Evolutionary conservation across 495 filamentous ascomycete species (phyloP), one percentile per base, ranked within the genome.

Genomic region (Penicillium arizonense): DNA sequence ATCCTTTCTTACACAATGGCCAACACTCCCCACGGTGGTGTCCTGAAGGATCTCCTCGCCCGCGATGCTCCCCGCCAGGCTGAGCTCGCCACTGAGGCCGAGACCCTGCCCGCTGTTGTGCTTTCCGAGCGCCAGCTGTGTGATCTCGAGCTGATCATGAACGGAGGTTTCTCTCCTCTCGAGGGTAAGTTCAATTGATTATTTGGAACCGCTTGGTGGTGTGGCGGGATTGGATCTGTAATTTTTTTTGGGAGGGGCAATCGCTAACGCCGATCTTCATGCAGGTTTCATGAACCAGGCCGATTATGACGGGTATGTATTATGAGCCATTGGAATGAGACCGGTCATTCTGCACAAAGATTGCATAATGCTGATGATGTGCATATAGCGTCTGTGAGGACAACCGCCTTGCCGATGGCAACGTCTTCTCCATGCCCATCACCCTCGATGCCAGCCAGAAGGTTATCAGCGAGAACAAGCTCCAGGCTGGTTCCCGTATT

Each of bases 361-460:
- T 16, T 38, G 34, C 13, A 41, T 10, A 28, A 49, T 35, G 53
- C 62, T 65, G 42, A 53, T 41, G 10, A 35, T 24, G 32, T 51
- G 18, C 48, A 37, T 60, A 95, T 61, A 95, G 94, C 53, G 95
- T 98, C 59, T 91, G 96, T 56, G 84, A 85, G 65, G 82, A 94
- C 43, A 81, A 85, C 70, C 88, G 94, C 50, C 84, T 97, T 47
- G 85, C 86, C 48, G 85, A 91, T 74, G 95, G 95, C 66, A 87
- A 86, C 68, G 85, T 98, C 63, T 98, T 97, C 77, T 89, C 86
- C 72, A 98, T 98, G 74, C 94, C 94, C 52, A 97, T 98, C 64
- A 94, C 89, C 58, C 85, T 98, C 51, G 94, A 98, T 71, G 77
- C 93, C 38, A 82, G 81, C 42, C 77, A 90, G 62, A 72, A 86